Percentiles rank a stretch among this genome's conserved stretches.
Conservation (phyloP, 1,139 yeast genomes). For the Meyerozyma carpophila region DNA sequence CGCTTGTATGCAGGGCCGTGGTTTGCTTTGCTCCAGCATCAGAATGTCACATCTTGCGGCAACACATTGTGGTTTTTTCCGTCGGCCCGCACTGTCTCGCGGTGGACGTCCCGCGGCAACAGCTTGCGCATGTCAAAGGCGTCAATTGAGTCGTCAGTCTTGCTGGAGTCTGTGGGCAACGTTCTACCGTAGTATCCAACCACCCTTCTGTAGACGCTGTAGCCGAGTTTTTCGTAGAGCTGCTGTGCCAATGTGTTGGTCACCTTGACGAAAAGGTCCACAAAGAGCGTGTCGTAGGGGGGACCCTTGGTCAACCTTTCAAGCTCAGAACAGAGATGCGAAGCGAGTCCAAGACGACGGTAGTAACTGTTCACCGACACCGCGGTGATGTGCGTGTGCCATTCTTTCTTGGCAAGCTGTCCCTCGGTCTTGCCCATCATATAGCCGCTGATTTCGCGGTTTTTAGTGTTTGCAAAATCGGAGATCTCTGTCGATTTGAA, state of each 20-base stretch:
- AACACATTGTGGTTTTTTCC: constrained; percentile 55
- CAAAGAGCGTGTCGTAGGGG: constrained; percentile 73
- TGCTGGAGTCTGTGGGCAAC: constrained; percentile 40
- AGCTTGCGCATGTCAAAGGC: constrained; percentile 84
- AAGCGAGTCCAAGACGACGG: constrained; percentile 81
- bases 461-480: constrained; percentile 13
- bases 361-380: constrained; percentile 84
- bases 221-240: constrained; percentile 81
- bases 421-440: constrained; percentile 99
- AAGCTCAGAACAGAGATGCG: constrained; percentile 65
- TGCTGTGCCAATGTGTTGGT: constrained; percentile 76
- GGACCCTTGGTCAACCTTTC: constrained; percentile 62
- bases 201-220: constrained; percentile 78
- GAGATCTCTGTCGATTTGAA: constrained; percentile 51
- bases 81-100: constrained; percentile 48
- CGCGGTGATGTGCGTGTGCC: constrained; percentile 98
- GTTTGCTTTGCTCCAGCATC: constrained; percentile 2
- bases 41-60: constrained; percentile 58
- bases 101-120: constrained; percentile 47
- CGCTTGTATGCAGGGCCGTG: background rate
- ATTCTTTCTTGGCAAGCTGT: constrained; percentile 52
- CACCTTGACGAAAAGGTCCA: constrained; percentile 87
- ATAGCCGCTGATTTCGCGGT: constrained; percentile 52
- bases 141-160: constrained; percentile 61
- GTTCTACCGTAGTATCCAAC: constrained; percentile 76